Evolutionary conservation across 202 grass and related monocot species (phyloP), one percentile per base, ranked within the genome.

Genomic region (Setaria viridis): DNA sequence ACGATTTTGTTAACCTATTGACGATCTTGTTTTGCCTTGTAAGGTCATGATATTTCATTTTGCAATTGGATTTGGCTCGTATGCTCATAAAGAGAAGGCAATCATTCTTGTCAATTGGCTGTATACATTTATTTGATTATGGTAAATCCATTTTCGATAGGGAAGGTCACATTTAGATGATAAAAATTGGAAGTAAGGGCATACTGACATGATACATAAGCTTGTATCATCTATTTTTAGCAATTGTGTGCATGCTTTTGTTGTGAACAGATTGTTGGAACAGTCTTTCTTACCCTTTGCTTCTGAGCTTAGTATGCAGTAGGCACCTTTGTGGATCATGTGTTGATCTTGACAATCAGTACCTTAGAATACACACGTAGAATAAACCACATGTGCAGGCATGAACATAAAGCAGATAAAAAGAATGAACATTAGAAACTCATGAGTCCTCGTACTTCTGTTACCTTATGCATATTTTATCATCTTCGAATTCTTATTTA

Each of bases 231-330:
- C 72, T 21, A 9, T 42, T 58, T 77, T 67, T 47, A 79, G 39
- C 51, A 79, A 88, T 58, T 57, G 65, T 60, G 57, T 67, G 50
- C 59, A 59, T 74, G 67, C 10, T 73, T 85, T 68, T 67, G 51
- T 85, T 79, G 14, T 66, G 69, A 75, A 67, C 10, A 80, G 25
- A 62, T 66, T 80, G 32, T 33, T 41, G 39, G 32, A 66, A 64
- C n/a, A 60, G 58, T 59, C 64, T 59, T 25, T 67, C 13, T 20
- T 84, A 7, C 58, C 37, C 72, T 79, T 79, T 13, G 5, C n/a
- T 74, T 41, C 17, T 10, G 33, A 62, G 29, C 67, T 74, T 60
- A 60, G 56, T 54, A 68, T 25, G 81, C 30, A n/a, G 19, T 45
- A 51, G 46, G n/a, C 41, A 50, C 34, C 82, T 70, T 62, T 85